Percentiles rank a stretch among this genome's conserved stretches.
Conservation (phyloP, 2,329 filamentous ascomycete genomes). For the Ophiosphaerella herpotricha region DNA sequence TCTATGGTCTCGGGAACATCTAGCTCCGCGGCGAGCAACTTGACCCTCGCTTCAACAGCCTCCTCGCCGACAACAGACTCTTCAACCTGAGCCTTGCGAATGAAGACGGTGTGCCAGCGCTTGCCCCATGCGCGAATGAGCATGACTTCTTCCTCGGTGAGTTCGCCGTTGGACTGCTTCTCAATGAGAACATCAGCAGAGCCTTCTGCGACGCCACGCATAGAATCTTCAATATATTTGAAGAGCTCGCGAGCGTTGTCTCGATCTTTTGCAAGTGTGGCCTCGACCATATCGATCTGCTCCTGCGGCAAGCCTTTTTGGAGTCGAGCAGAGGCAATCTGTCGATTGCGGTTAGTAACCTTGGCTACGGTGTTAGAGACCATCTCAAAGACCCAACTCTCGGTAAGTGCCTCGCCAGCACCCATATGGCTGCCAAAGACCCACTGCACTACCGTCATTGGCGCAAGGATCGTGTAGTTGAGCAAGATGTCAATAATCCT, state of each 20-base stretch:
- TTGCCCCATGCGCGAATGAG: conserved; percentile 79
- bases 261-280: conserved; percentile 71
- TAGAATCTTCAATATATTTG: conserved; percentile 75
- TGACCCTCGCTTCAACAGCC: conserved; percentile 54
- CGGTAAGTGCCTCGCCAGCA: conserved; percentile 70
- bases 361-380: conserved; percentile 87
- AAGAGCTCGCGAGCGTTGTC: conserved; percentile 80
- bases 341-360: conserved; percentile 82
- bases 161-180: conserved; percentile 58
- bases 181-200: conserved; percentile 78
- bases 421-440: conserved; percentile 71
- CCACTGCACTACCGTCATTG: conserved; percentile 86
- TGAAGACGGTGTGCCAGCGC: conserved; percentile 85
- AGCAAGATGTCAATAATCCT: conserved; percentile 95
- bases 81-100: conserved; percentile 81
- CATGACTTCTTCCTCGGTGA: conserved; percentile 54
- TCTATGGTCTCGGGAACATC: conserved; percentile 29
- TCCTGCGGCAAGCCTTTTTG: conserved; percentile 61
- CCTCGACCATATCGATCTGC: conserved; percentile 65
- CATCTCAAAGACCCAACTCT: conserved; percentile 84
- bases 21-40: conserved; percentile 35
- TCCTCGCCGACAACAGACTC: conserved; percentile 69
- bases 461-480: conserved; percentile 93
- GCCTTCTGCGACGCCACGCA: conserved; percentile 72
- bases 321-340: conserved; percentile 71